Evolutionary conservation across 2,329 filamentous ascomycete species (phyloP).

Genomic region (Penicillium sp.): DNA sequence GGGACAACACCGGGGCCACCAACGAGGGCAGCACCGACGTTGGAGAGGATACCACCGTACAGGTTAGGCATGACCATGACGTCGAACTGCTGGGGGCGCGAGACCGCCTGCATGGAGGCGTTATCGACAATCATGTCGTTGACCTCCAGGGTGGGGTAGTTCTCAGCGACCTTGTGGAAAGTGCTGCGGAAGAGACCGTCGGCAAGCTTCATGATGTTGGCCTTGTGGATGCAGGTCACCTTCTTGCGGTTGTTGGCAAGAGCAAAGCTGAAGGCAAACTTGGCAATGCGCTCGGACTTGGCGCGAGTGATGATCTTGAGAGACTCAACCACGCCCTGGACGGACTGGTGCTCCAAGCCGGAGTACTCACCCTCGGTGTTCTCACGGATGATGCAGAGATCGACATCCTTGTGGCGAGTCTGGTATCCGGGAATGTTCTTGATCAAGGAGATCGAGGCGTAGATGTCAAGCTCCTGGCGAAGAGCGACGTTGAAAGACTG

Average conservation of each 20-base stretch:
- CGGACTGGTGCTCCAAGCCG: slow-evolving; percentile 96
- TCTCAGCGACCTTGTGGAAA: slow-evolving; percentile 88
- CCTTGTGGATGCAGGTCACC: slow-evolving; percentile 99
- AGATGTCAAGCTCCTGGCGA: slow-evolving; percentile 99
- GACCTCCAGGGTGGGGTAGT: slow-evolving; percentile 92
- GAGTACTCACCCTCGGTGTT: slow-evolving; percentile 99
- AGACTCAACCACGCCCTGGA: slow-evolving; percentile 93
- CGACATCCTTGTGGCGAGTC: slow-evolving; percentile 95
- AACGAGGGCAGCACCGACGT: slow-evolving; percentile 95
- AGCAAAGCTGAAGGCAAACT: slow-evolving; percentile 97
- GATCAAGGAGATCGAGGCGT: slow-evolving; percentile 95
- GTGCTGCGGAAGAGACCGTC: slow-evolving; percentile 98
- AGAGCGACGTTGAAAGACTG: slow-evolving; percentile 99
- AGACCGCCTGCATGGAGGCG: slow-evolving; percentile 98
- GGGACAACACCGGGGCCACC: slow-evolving; percentile 96
- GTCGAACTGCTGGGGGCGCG: slow-evolving; percentile 95
- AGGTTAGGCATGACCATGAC: slow-evolving; percentile 99
- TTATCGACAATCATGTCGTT: slow-evolving; percentile 99
- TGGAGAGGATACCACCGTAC: slow-evolving; percentile 98
- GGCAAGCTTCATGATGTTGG: slow-evolving; percentile 99
- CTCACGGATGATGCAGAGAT: slow-evolving; percentile 99
- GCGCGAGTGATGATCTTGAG: slow-evolving; percentile 99
- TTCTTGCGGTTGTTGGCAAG: slow-evolving; percentile 99
- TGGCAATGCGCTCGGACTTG: slow-evolving; percentile 98
- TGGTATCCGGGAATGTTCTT: slow-evolving; percentile 99